Evolutionary conservation across 1,139 yeast species (phyloP).

Genomic region (Sporopachydermia cereana): DNA sequence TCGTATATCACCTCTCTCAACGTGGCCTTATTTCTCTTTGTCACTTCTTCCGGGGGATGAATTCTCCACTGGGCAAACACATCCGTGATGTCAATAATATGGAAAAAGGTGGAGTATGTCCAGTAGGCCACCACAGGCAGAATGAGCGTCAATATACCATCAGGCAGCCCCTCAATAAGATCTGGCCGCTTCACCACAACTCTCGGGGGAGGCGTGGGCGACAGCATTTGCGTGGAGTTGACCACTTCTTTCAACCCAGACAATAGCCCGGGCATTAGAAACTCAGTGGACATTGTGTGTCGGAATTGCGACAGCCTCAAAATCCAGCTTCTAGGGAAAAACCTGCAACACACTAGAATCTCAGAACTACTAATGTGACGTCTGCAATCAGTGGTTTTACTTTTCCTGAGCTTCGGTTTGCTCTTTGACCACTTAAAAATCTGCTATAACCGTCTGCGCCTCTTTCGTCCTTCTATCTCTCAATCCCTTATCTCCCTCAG

Average conservation of each 20-base stretch:
- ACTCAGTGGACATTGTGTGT: too few relatives aligned
- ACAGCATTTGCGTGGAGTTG: neutral
- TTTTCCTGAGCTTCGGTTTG: too few relatives aligned
- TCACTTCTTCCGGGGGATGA: slow-evolving; percentile 83
- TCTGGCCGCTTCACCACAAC: slow-evolving; percentile 23
- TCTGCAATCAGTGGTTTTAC: too few relatives aligned
- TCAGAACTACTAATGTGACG: too few relatives aligned
- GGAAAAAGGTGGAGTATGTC: slow-evolving; percentile 64
- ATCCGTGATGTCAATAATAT: slow-evolving; percentile 58
- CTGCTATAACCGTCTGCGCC: too few relatives aligned
- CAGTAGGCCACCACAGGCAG: slow-evolving; percentile 80
- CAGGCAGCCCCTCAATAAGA: slow-evolving; percentile 51
- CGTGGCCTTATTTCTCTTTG: slow-evolving; percentile 62
- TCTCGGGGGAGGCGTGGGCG: slow-evolving; percentile 10
- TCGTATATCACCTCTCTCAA: slow-evolving; percentile 61
- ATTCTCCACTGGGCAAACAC: slow-evolving; percentile 76
- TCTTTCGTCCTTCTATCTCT: too few relatives aligned
- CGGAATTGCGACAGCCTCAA: too few relatives aligned
- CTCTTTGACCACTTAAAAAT: too few relatives aligned
- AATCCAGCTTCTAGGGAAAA: too few relatives aligned
- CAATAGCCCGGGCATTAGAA: too few relatives aligned
- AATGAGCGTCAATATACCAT: slow-evolving; percentile 58
- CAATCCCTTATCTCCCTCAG: too few relatives aligned
- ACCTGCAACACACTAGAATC: too few relatives aligned
- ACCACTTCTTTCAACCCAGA: neutral